Evolutionary conservation across 345 rosid genomes (phyloP), one percentile per base, ranked within the genome.

Genomic region (Eucalyptus cladocalyx): DNA sequence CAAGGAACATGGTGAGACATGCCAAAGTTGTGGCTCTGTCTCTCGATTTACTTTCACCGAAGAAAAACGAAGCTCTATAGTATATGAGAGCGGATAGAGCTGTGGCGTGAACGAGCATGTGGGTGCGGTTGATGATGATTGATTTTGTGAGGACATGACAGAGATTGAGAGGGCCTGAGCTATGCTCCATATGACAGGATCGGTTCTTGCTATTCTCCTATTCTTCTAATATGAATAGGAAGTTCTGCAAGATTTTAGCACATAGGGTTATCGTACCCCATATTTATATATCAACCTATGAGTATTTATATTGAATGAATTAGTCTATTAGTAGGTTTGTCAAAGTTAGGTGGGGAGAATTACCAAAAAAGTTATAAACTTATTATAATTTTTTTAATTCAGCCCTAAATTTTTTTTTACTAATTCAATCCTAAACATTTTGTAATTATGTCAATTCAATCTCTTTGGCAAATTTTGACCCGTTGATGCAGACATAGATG

Each of bases 11-110:
- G 43, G 92, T 88, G 83, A 88, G 87, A 90, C 89, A 87, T 50
- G 92, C 90, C 9, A 91, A 32, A 6, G 69, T 19, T 10, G 87
- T 91, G 34, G 65, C 37, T 30, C 80, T 13, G 80, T 48, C 42
- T 54, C 86, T 65, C 18, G 58, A 69, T 18, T 40, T 21, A 40
- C 24, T n/a, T 48, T 88, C 80, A 4, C 37, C 86, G 87, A 83
- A 86, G 89, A 92, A 34, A 87, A 86, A 92, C 53, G 93, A 93
- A 81, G 60, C 65, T 60, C 95, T 89, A 86, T 92, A 91, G 40
- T 69, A 37, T 19, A 92, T 4, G 45, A 94, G 86, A 88, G 87
- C 81, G 87, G 87, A 56, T 86, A 94, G 60, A 16, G 93, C 92
- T 13, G 89, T 32, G 32, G 83, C 88, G 32, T 93, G 92, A 89